Base-by-base conservation (phyloP, 176 grass and related monocot species). In the Elymus sibiricus region DNA sequence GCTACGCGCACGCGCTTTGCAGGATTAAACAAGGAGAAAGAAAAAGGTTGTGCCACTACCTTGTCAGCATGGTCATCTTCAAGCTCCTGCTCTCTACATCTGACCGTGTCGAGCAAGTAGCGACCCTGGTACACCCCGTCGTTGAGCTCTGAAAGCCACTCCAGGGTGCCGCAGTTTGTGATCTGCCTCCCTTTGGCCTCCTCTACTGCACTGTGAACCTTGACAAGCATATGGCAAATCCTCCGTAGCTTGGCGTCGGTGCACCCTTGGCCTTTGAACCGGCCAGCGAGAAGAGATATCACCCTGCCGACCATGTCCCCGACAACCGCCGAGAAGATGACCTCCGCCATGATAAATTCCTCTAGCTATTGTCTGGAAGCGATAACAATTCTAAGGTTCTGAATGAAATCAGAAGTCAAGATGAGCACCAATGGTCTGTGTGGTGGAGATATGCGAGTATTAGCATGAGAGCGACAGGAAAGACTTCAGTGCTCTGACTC, bases 121-220 rank as follows among this genome's bases (percentile, higher is more conserved):
- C 64, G 51, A 22, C 82, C 87, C 29, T 59, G 12, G 40, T 74
- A 46, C 40, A 16, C 5, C 0, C 70, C 42, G 1, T 47, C 40
- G 35, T 85, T 61, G 70, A 74, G 70, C 24, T 89, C 59, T 0
- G 76, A 66, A 0, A 85, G 87, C 87, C 82, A 80, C 58, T 56
- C 19, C 13, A 89, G 76, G 5, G 25, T 74, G 43, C 67, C 87
- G 0, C 42, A 27, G 67, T 88, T 88, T 0, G 64, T 60, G 64
- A 88, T 88, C 22, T 83, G 80, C 27, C n/a, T 77, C 15, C 49
- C 74, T 40, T 44, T 63, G 38, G 86, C 80, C 39, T 88, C 86
- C 51, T 88, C 63, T 1, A 88, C 73, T 14, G 69, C 79, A 38
- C 62, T 77, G 1, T 88, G 79, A 17, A 88, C 82, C 72, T 66